Evolutionary conservation across 306 rosid genomes (phyloP).

Genomic region (Vigna nakashimae): DNA sequence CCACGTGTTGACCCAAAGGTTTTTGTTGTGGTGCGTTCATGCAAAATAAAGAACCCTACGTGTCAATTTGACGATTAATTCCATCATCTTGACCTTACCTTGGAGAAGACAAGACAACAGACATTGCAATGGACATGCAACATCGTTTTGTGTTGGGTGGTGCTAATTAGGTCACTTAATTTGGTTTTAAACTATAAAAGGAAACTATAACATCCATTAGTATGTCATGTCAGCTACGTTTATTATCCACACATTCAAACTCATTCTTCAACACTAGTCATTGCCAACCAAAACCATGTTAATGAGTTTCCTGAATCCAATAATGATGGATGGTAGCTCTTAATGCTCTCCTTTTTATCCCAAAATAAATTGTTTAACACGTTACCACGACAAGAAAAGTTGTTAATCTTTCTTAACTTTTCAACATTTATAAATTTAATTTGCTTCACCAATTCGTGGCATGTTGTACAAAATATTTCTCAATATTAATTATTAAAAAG

Average conservation of each 20-base stretch:
- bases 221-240: not conserved
- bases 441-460: no score
- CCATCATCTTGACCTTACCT: not conserved
- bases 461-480: no score
- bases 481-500: no score
- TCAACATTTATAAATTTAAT: no score
- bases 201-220: not conserved
- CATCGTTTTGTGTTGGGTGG: not conserved
- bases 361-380: no score
- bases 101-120: not conserved
- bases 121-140: not conserved
- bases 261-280: not conserved
- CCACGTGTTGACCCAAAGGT: not conserved
- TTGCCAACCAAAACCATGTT: not conserved
- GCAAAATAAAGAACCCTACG: not conserved
- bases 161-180: not conserved
- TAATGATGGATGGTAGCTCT: no score
- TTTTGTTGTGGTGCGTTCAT: not conserved
- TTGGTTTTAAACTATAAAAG: not conserved
- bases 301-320: not conserved
- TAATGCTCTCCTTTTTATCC: no score
- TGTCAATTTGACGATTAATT: not conserved
- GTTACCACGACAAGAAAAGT: no score
- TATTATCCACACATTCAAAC: slow-evolving; percentile 20
- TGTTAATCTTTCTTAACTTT: no score